phyloP scores from a whole-genome alignment of 75 land plant genomes.

The Cryptomeria japonica region DNA sequence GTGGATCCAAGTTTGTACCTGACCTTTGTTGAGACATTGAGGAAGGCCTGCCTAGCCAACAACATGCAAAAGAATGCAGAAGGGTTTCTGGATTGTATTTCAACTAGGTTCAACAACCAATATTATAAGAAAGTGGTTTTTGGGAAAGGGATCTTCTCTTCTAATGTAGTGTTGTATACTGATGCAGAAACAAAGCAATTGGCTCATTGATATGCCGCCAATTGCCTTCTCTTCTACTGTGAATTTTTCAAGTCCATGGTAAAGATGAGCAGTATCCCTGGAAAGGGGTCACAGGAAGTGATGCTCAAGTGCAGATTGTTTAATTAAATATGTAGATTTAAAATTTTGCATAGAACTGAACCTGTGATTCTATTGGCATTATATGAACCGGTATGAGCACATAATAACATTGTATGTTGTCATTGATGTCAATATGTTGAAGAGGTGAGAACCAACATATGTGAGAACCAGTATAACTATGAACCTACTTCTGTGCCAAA shows the following conservation, averaged over 20 bases:
- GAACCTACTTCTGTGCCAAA: no score
- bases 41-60: conserved; percentile 33
- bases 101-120: conserved; percentile 50
- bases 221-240: conserved; percentile 24
- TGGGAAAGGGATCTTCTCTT: conserved; percentile 44
- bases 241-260: conserved; percentile 58
- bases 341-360: no score
- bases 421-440: no score
- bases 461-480: no score
- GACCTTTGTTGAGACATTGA: conserved; percentile 36
- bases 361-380: no score
- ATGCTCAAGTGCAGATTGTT: conserved; percentile 45
- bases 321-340: conserved; percentile 2
- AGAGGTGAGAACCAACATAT: no score
- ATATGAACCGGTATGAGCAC: no score
- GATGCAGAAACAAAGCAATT: conserved; percentile 24
- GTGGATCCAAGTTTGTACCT: conserved; percentile 49
- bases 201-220: conserved; percentile 43
- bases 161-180: conserved; percentile 52
- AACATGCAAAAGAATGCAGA: conserved; percentile 48
- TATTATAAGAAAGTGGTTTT: conserved; percentile 56
- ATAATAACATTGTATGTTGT: no score
- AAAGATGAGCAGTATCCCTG: conserved; percentile 59
- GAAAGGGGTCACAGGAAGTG: conserved; percentile 44
- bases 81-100: conserved; percentile 38